phyloP scores from a whole-genome alignment of 768 basidiomycete genomes.

The Lactarius hengduanensis region DNA sequence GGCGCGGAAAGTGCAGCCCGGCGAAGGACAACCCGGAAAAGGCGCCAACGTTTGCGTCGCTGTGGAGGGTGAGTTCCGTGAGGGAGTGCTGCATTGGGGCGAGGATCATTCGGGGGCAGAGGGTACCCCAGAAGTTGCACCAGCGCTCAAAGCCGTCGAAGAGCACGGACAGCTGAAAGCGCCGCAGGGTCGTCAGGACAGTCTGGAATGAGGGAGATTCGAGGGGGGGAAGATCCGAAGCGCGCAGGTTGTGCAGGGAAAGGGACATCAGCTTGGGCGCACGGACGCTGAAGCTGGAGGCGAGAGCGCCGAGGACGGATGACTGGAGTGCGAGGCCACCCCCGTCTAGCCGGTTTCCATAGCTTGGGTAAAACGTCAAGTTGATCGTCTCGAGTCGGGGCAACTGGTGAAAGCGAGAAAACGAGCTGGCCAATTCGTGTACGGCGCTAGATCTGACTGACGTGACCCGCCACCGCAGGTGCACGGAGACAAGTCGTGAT shows the following conservation, averaged over 20 bases:
- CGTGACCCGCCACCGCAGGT: too few relatives aligned
- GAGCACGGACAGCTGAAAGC: not conserved
- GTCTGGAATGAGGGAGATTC: not conserved
- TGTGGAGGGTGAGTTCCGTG: not conserved
- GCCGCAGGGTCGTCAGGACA: not conserved
- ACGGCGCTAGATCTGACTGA: not conserved
- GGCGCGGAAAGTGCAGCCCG: not conserved
- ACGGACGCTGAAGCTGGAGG: not conserved
- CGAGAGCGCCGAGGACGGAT: constrained; percentile 5
- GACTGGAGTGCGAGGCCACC: not conserved
- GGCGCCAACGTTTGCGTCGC: not conserved
- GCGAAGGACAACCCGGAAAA: not conserved
- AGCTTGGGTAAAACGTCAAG: constrained; percentile 1
- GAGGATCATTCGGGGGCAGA: not conserved
- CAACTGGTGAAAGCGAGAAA: not conserved
- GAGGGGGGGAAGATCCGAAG: not conserved
- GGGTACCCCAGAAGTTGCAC: not conserved
- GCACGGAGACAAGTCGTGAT: not conserved
- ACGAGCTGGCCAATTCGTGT: not conserved
- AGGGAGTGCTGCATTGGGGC: not conserved
- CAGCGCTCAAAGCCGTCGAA: not conserved
- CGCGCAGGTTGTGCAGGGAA: not conserved
- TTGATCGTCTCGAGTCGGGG: not conserved
- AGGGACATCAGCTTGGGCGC: not conserved
- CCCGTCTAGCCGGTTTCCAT: not conserved